phyloP scores from a whole-genome alignment of 768 basidiomycete species.

The Macrolepiota fuliginosa region DNA sequence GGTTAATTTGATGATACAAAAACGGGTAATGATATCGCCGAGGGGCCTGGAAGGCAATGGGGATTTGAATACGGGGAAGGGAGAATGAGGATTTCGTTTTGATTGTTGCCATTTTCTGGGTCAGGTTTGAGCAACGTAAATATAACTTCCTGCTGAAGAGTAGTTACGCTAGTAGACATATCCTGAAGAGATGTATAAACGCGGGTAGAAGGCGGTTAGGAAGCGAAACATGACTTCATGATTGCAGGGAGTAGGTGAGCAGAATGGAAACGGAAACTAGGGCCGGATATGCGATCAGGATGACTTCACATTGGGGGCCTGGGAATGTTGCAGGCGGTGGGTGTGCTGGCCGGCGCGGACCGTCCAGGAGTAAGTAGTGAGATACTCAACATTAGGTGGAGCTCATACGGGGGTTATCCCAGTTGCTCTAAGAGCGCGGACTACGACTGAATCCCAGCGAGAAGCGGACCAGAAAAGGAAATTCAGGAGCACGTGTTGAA shows the following conservation, averaged over 20 bases:
- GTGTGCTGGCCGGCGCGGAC: not conserved
- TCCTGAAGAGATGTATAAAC: conserved; percentile 7
- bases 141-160: not conserved
- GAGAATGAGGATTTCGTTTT: not conserved
- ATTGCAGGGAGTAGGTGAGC: conserved; percentile 12
- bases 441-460: no score
- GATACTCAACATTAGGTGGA: not conserved
- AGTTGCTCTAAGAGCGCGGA: not conserved
- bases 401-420: not conserved
- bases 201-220: conserved; percentile 13
- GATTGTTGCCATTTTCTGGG: conserved; percentile 7
- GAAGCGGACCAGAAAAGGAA: not conserved
- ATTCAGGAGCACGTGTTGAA: not conserved
- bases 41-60: not conserved
- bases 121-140: conserved; percentile 1
- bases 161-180: not conserved
- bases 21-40: not conserved
- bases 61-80: not conserved
- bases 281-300: not conserved
- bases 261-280: conserved; percentile 10
- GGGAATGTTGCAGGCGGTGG: not conserved
- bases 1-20: not conserved
- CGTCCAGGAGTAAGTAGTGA: not conserved
- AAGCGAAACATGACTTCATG: conserved; percentile 13
- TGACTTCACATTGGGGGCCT: not conserved